phyloP scores from a whole-genome alignment of 495 filamentous ascomycete genomes.

The Hypoxylon fragiforme region DNA sequence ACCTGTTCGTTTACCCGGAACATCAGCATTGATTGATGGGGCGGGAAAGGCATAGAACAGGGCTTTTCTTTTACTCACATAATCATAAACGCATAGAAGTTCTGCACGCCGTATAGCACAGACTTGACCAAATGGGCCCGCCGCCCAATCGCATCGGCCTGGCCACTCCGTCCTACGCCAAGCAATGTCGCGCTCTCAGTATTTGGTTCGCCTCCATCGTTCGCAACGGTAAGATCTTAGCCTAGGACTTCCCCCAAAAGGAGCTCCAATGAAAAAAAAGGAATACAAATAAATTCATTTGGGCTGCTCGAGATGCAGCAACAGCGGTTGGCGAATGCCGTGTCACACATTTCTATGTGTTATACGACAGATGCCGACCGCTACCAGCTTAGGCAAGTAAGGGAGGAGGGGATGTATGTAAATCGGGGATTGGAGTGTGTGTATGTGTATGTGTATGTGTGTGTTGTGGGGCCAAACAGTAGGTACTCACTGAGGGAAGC shows the following conservation, averaged over 20 bases:
- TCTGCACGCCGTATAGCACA: conserved; percentile 85
- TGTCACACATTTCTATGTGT: not conserved
- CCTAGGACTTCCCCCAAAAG: conserved; percentile 31
- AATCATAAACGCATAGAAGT: conserved; percentile 99
- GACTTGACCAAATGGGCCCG: conserved; percentile 77
- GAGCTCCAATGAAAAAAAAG: conserved; percentile 16
- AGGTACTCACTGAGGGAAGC: conserved; percentile 58
- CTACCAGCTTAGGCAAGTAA: not conserved
- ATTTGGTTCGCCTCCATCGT: conserved; percentile 44
- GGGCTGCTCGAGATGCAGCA: not conserved
- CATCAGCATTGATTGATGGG: not conserved
- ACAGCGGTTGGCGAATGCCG: not conserved
- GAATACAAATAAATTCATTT: conserved; percentile 2
- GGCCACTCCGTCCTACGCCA: conserved; percentile 56
- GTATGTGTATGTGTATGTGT: too few species aligned
- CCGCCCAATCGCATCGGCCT: conserved; percentile 51
- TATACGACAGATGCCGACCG: conserved; percentile 13
- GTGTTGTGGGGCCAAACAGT: too few species aligned
- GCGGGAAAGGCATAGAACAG: not conserved
- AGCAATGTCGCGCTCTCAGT: conserved; percentile 60
- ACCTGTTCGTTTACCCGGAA: conserved; percentile 54
- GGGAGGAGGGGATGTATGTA: not conserved
- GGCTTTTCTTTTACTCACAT: conserved; percentile 77
- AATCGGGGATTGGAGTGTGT: conserved; percentile 5
- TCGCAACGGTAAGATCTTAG: conserved; percentile 31